Conservation (phyloP, 1,284 basidiomycete species). For the Apiotrichum siamense region DNA sequence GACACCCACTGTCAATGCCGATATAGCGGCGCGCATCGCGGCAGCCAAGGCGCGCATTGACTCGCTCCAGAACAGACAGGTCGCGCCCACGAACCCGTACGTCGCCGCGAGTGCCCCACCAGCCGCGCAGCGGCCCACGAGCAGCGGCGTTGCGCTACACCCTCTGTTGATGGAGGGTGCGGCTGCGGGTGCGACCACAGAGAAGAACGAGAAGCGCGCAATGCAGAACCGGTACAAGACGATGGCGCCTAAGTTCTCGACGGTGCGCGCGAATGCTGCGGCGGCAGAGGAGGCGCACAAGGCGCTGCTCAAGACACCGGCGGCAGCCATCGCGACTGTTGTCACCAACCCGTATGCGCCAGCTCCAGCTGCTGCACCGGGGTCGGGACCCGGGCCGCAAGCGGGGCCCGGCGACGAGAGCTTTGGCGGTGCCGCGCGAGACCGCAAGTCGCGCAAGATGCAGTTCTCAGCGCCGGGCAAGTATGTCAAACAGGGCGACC, state of each 20-base stretch:
- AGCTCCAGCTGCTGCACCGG: slow-evolving; percentile 47
- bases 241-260: slow-evolving; percentile 94
- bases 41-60: slow-evolving; percentile 73
- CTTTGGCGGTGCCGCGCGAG: slow-evolving; percentile 59
- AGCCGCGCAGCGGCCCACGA: not conserved
- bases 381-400: slow-evolving; percentile 40
- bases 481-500: slow-evolving; percentile 76
- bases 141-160: slow-evolving; percentile 62
- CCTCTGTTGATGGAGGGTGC: slow-evolving; percentile 61
- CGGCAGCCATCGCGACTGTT: slow-evolving; percentile 19
- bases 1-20: slow-evolving; percentile 49
- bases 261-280: slow-evolving; percentile 61
- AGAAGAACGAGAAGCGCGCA: slow-evolving; percentile 42
- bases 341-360: slow-evolving; percentile 64
- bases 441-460: slow-evolving; percentile 55
- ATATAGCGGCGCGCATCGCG: slow-evolving; percentile 62
- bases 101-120: not conserved
- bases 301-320: slow-evolving; percentile 12
- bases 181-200: slow-evolving; percentile 21
- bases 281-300: slow-evolving; percentile 14
- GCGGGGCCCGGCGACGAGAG: slow-evolving; percentile 61
- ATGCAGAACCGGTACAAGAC: slow-evolving; percentile 65
- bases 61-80: slow-evolving; percentile 55
- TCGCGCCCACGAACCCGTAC: slow-evolving; percentile 6
- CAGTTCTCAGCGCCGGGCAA: slow-evolving; percentile 87